Evolutionary conservation across 257 asterid species (phyloP).

Genomic region (Ballota nigra): DNA sequence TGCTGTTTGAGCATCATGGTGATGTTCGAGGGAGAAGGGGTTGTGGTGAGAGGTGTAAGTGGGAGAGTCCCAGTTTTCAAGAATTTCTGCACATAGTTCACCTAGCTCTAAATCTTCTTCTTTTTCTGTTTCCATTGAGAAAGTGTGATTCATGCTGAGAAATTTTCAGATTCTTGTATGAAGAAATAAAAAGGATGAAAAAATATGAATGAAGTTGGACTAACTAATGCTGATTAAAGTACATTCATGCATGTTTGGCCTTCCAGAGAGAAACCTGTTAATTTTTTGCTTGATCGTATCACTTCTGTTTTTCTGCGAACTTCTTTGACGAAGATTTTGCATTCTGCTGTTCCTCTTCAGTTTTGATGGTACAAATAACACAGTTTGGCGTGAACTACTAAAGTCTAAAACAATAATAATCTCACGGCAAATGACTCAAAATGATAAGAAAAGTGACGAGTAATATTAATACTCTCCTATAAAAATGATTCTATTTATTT

Average conservation of each 20-base stretch:
- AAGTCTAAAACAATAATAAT: too few species aligned
- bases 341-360: background rate
- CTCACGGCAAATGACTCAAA: background rate
- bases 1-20: constrained; percentile 1
- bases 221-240: background rate
- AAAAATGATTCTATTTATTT: too few species aligned
- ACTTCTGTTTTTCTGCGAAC: constrained; percentile 3
- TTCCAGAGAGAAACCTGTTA: background rate
- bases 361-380: background rate
- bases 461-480: background rate
- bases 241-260: constrained; percentile 20
- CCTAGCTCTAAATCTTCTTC: constrained; percentile 15
- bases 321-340: background rate
- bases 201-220: background rate
- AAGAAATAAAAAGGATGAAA: background rate
- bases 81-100: constrained; percentile 29
- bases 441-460: background rate
- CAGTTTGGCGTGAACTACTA: background rate
- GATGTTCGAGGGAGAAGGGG: constrained; percentile 18
- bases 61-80: constrained; percentile 30
- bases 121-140: constrained; percentile 19
- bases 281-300: background rate
- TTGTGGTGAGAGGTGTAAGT: constrained; percentile 7
- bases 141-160: background rate
- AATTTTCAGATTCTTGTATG: background rate